Base-by-base conservation (phyloP, 768 basidiomycete genomes). In the Lentinula guzmanii region DNA sequence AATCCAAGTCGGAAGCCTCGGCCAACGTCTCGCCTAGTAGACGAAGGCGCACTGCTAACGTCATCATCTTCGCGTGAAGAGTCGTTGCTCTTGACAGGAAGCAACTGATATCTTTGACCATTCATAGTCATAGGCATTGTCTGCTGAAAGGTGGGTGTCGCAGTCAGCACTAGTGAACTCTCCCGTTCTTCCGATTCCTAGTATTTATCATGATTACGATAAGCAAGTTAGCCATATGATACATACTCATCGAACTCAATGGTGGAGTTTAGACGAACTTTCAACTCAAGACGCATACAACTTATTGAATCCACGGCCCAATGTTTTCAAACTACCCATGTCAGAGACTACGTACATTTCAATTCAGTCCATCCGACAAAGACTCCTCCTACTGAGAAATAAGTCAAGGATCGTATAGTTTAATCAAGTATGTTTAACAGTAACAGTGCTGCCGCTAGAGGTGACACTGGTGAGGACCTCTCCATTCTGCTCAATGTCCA, bases 401-500 rank as follows among this genome's bases (percentile, higher is more conserved):
- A 52, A 28, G 3, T 28, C 28, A 28, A 28, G 28, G 28, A 28
- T 52, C 11, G 13, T 11, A 21, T 42, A 21, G 33, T 16, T 53
- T n/a, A 34, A 11, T 54, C 37, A 54, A 11, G 53, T 54, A 34
- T 54, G 53, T 21, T 35, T 10, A 33, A 54, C 53, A 18, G 53
- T 37, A 24, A 54, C 35, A n/a, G 53, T 54, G 35, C 41, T 70
- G 68, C 58, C 48, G n/a, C 62, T 60, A 41, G 66, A 61, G 50
- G 69, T 68, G 57, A 69, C 71, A 5, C 67, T 67, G 9, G 74
- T 76, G 16, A 74, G 64, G 35, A 72, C 70, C 34, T 54, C 35
- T 60, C 60, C 65, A 65, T 65, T 70, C 66, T 75, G 74, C 68
- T 74, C 65, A 52, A 76, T 70, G 65, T 76, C 70, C 64, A 76